Evolutionary conservation across 345 rosid genomes (phyloP).

Genomic region (Acer campestre): DNA sequence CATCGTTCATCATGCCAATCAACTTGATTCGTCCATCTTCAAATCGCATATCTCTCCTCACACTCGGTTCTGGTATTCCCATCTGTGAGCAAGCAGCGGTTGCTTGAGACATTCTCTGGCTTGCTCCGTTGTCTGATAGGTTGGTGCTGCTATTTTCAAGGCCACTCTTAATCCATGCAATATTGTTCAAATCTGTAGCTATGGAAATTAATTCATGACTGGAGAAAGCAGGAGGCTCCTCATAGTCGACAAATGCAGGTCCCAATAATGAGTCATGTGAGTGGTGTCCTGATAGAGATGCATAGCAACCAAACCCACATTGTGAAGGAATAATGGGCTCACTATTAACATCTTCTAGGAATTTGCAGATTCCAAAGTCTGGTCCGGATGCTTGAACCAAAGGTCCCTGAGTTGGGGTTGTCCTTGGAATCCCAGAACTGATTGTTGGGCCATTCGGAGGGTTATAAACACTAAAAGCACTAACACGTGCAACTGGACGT

Average conservation of each 20-base stretch:
- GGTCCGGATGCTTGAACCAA: slow-evolving; percentile 54
- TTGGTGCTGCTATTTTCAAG: slow-evolving; percentile 45
- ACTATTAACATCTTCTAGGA: slow-evolving; percentile 51
- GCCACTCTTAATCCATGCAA: slow-evolving; percentile 84
- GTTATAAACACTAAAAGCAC: slow-evolving; percentile 73
- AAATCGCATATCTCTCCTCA: slow-evolving; percentile 35
- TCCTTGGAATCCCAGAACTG: slow-evolving; percentile 31
- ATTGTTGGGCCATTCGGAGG: slow-evolving; percentile 35
- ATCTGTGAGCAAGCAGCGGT: slow-evolving; percentile 24
- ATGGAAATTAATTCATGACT: slow-evolving; percentile 72
- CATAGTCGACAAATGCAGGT: slow-evolving; percentile 80
- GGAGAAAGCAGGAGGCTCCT: slow-evolving; percentile 57
- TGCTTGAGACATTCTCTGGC: slow-evolving; percentile 30
- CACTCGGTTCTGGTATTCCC: slow-evolving; percentile 44
- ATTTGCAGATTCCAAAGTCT: slow-evolving; percentile 42
- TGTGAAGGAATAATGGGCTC: slow-evolving; percentile 58
- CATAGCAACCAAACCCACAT: slow-evolving; percentile 83
- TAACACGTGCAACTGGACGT: slow-evolving; percentile 62
- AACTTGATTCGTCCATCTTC: slow-evolving; percentile 52
- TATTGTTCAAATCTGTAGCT: slow-evolving; percentile 83
- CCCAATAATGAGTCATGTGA: slow-evolving; percentile 57
- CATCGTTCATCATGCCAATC: slow-evolving; percentile 42
- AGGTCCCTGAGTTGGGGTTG: slow-evolving; percentile 55
- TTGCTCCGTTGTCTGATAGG: slow-evolving; percentile 23
- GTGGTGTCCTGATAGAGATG: slow-evolving; percentile 30